Conservation (phyloP, 148 eudicot species). For the Oxyria digyna region DNA sequence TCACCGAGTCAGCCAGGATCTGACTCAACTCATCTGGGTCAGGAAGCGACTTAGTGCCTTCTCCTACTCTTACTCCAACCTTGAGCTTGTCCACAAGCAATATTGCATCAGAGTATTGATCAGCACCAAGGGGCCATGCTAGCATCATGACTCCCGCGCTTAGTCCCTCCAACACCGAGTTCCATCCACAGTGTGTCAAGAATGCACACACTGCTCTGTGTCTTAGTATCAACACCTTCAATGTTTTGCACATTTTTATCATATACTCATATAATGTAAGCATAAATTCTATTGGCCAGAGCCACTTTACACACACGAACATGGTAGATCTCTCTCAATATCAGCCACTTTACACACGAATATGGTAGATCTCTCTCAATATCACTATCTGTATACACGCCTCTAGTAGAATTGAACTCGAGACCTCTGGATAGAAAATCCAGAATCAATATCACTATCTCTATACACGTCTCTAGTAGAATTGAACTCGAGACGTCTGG, state of each 20-base stretch:
- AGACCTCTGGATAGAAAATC: too few species aligned
- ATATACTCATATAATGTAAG: too few species aligned
- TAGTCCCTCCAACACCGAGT: constrained; percentile 59
- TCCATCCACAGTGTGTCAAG: constrained; percentile 80
- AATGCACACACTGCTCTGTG: constrained; percentile 56
- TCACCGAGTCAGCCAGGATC: constrained; percentile 23
- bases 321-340: too few species aligned
- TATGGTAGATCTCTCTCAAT: too few species aligned
- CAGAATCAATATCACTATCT: too few species aligned
- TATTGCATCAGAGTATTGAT: constrained; percentile 43
- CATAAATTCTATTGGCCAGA: too few species aligned
- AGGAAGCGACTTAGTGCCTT: constrained; percentile 36
- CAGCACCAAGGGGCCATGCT: constrained; percentile 64
- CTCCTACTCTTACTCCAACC: constrained; percentile 27
- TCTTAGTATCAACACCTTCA: constrained; percentile 22
- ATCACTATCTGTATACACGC: too few species aligned
- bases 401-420: too few species aligned
- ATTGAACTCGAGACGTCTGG: too few species aligned
- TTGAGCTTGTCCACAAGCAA: constrained; percentile 39
- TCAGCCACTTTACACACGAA: too few species aligned
- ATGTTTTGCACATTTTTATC: background rate
- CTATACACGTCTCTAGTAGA: too few species aligned
- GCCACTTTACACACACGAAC: too few species aligned
- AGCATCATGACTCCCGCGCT: constrained; percentile 46
- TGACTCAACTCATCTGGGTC: constrained; percentile 29